Base-by-base conservation (phyloP, 192 early-diverging fungal genomes). In the Mortierella claussenii region DNA sequence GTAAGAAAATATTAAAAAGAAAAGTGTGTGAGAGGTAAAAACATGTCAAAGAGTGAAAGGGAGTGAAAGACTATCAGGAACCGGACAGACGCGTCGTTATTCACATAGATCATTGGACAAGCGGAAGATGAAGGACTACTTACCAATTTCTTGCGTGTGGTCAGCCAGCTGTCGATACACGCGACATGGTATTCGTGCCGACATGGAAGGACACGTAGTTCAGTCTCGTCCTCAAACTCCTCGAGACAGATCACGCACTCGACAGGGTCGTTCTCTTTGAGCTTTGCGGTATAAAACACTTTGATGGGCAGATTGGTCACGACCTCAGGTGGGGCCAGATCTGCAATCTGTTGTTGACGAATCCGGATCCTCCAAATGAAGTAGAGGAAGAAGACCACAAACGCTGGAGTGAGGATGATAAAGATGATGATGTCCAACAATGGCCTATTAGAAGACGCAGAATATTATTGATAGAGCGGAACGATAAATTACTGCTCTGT, bases 151-250 rank as follows among this genome's bases (percentile, higher is more conserved):
- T 97, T 94, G 33, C 89, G 83, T 6, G 89, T 87, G 2, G 92
- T 95, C 24, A 98, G 83, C 96, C 96, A 98, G 67, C 84, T 89
- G 65, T 99, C 97, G 28, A 99, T 89, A 70, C 97, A 99, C 20
- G 71, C 74, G 20, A 88, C 83, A 68, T 99, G 97, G 65, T 93
- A 98, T 62, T 94, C 86, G 69, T 99, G 97, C 44, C 78, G 84
- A 79, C 97, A 99, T 8, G 92, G 92, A 45, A 99, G 78, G 11
- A 92, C 84, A 13, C 96, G 79, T 23, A 97, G 68, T 63, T 90
- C 85, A 18, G 94, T 91, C 21, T 90, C 92, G 62, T 91, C 88
- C 17, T 83, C 79, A 83, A 92, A 98, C 52, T 96, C 94, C 10
- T 97, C 96, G 60, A 99, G 80, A 81, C 97, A 99, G 27, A 99